phyloP scores from a whole-genome alignment of 495 filamentous ascomycete genomes.

The Chaetomium cochliodes region DNA sequence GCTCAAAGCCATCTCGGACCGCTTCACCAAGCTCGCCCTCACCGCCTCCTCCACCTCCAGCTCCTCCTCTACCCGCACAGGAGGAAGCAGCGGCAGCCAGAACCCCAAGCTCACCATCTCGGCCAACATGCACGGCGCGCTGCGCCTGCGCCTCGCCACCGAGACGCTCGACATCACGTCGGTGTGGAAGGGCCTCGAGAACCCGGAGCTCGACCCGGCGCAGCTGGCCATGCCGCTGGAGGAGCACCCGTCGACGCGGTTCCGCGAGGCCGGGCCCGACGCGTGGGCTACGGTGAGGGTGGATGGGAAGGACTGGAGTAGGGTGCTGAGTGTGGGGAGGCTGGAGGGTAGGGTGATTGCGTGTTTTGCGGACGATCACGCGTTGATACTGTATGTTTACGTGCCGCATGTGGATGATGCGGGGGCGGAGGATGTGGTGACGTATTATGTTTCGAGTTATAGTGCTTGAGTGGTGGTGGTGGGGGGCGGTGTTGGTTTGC shows the following conservation, averaged over 20 bases:
- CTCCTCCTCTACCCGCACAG: background rate
- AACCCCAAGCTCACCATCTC: constrained; percentile 71
- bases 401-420: constrained; percentile 66
- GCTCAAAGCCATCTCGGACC: constrained; percentile 86
- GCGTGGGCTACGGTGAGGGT: constrained; percentile 84
- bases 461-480: background rate
- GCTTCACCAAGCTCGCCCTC: constrained; percentile 76
- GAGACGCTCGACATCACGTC: constrained; percentile 78
- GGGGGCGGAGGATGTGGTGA: constrained; percentile 69
- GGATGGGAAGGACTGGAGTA: constrained; percentile 89
- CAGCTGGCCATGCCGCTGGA: constrained; percentile 64
- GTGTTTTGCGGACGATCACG: constrained; percentile 75
- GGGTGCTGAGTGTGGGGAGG: constrained; percentile 82
- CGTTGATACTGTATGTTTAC: constrained; percentile 90
- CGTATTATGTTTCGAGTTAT: constrained; percentile 34
- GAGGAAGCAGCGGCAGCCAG: constrained; percentile 27
- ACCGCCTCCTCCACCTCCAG: constrained; percentile 36
- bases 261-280: constrained; percentile 59
- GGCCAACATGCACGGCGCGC: constrained; percentile 87
- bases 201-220: constrained; percentile 76
- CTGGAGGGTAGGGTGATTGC: constrained; percentile 89
- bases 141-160: constrained; percentile 71
- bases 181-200: constrained; percentile 76
- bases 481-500: background rate
- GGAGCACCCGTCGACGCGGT: constrained; percentile 71